Conservation (phyloP, 2,329 filamentous ascomycete species). For the Calonectria pseudoturangicola region DNA sequence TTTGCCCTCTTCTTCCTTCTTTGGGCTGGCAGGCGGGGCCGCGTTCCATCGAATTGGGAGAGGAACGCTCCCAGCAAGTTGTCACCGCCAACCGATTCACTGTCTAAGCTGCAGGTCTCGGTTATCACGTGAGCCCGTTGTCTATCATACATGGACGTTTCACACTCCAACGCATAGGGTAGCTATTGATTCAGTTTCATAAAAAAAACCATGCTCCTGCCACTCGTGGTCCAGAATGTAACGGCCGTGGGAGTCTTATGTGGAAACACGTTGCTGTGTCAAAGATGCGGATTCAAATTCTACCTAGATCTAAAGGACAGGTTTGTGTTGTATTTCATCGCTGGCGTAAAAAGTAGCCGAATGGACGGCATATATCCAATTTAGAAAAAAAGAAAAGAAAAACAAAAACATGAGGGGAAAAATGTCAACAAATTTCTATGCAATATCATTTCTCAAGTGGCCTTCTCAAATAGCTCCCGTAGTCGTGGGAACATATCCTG, state of each 20-base stretch:
- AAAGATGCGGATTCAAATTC: neutral
- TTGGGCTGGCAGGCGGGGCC: slow-evolving; percentile 3
- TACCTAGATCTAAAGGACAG: neutral
- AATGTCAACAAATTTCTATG: neutral
- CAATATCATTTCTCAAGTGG: neutral
- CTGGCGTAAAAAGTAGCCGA: neutral
- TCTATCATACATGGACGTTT: neutral
- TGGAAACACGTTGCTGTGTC: neutral
- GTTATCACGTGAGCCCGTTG: slow-evolving; percentile 31
- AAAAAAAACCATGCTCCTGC: neutral
- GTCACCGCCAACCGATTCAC: slow-evolving; percentile 18
- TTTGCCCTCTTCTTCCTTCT: neutral
- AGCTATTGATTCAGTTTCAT: neutral
- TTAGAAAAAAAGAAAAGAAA: too few relatives aligned
- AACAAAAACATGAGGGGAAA: neutral
- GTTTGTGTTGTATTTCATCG: neutral
- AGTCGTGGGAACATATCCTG: slow-evolving; percentile 17
- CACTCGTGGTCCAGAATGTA: neutral
- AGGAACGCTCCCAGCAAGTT: slow-evolving; percentile 18
- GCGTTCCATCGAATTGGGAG: slow-evolving; percentile 19
- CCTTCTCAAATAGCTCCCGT: slow-evolving; percentile 27
- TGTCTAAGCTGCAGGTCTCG: slow-evolving; percentile 32
- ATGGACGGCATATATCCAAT: neutral
- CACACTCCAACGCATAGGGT: neutral
- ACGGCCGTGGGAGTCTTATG: neutral